These are phyloP conservation scores for Lasiosphaeria miniovina DNA, from an alignment of 495 filamentous ascomycete genomes.

Conservation along the genomic window DNA sequence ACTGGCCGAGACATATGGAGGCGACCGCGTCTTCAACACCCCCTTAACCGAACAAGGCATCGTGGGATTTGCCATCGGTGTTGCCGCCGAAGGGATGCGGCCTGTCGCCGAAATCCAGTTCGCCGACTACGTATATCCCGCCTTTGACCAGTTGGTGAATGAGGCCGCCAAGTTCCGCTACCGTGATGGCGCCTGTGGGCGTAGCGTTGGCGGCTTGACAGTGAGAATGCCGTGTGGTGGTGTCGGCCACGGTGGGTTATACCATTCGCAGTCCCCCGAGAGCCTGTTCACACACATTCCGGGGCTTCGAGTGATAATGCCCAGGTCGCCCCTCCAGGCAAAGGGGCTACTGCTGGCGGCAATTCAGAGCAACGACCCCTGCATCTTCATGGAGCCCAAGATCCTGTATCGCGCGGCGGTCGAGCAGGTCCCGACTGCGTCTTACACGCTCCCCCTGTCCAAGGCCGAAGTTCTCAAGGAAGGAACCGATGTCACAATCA, in stretches of 20 bases:
- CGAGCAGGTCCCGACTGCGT: constrained; percentile 82
- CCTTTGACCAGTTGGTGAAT: constrained; percentile 97
- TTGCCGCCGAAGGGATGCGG: constrained; percentile 86
- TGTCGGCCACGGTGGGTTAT: constrained; percentile 94
- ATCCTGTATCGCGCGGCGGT: constrained; percentile 91
- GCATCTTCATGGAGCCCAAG: constrained; percentile 97
- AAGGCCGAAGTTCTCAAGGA: constrained; percentile 86
- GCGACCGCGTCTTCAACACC: constrained; percentile 93
- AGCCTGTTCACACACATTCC: constrained; percentile 90
- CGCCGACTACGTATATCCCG: constrained; percentile 94
- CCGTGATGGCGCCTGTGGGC: constrained; percentile 69
- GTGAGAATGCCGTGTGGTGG: constrained; percentile 92
- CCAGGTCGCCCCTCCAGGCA: constrained; percentile 84
- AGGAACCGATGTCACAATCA: constrained; percentile 78
- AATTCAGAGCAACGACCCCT: constrained; percentile 80
- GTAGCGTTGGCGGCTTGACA: constrained; percentile 73
- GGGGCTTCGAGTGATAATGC: constrained; percentile 85
- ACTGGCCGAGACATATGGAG: constrained; percentile 79
- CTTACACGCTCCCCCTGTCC: constrained; percentile 81
- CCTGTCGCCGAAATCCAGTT: constrained; percentile 97
- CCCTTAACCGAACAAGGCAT: constrained; percentile 94
- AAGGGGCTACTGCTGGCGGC: constrained; percentile 86
- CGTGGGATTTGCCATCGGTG: constrained; percentile 87
- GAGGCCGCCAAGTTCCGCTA: constrained; percentile 94
- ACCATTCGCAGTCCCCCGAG: constrained; percentile 94